A percentile compares a stretch with the other conserved stretches of the same genome.
phyloP scores from a whole-genome alignment of 352 stramenopile genomes.

The Peronospora destructor region DNA sequence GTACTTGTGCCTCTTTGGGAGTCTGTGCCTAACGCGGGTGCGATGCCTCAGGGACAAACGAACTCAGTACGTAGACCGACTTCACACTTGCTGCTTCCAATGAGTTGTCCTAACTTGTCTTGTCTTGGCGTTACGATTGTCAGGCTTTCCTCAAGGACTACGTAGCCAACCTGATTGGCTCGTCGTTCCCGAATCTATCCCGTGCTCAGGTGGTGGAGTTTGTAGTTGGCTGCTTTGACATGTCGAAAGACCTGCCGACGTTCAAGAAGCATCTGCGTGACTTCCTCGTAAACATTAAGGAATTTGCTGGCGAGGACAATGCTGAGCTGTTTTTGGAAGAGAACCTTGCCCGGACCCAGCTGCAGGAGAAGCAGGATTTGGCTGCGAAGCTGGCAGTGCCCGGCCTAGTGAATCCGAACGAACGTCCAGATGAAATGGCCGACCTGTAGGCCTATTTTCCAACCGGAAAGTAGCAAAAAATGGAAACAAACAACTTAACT shows the following conservation, averaged over 20 bases:
- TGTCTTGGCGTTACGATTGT: background rate
- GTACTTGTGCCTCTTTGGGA: conserved; percentile 95
- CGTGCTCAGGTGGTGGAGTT: conserved; percentile 92
- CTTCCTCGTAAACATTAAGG: conserved; percentile 98
- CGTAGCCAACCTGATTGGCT: conserved; percentile 93
- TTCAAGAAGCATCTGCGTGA: conserved; percentile 99
- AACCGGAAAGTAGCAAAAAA: background rate
- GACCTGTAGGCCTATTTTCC: conserved; percentile 45
- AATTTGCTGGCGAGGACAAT: conserved; percentile 97
- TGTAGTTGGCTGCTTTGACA: conserved; percentile 96
- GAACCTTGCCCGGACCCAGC: conserved; percentile 76
- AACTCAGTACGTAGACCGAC: conserved; percentile 51
- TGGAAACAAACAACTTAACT: background rate
- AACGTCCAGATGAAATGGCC: conserved; percentile 86
- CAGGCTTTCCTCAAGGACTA: conserved; percentile 94
- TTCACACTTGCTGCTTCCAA: background rate
- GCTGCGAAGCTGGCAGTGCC: conserved; percentile 82
- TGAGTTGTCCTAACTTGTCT: conserved; percentile 1
- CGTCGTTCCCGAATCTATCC: conserved; percentile 95
- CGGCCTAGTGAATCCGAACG: conserved; percentile 88
- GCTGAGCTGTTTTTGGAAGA: conserved; percentile 95
- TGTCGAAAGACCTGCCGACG: conserved; percentile 93
- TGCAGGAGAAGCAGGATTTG: conserved; percentile 85
- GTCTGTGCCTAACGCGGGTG: conserved; percentile 61
- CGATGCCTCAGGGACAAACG: conserved; percentile 57